Evolutionary conservation across 2,329 filamentous ascomycete genomes (phyloP).

Genomic region (Geosmithia flava): DNA sequence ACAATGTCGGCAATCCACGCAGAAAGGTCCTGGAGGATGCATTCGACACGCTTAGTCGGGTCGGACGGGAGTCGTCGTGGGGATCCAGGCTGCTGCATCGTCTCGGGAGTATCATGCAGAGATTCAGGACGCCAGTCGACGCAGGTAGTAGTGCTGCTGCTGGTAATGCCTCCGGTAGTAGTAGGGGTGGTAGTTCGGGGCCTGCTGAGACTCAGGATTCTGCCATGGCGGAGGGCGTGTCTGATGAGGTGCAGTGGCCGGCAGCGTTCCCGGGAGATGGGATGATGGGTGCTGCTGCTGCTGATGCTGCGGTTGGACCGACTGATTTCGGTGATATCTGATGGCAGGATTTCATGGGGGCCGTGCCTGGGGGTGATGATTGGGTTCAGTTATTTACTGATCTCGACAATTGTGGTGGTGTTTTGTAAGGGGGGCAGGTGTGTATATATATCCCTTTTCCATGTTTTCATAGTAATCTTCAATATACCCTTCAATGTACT

Average conservation of each 20-base stretch:
- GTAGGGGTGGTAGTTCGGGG: no score
- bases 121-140: neutral
- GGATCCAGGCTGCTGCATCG: neutral
- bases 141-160: no score
- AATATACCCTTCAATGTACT: no score
- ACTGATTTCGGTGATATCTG: neutral
- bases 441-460: no score
- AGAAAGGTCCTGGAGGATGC: neutral
- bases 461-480: no score
- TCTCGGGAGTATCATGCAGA: neutral
- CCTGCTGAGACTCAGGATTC: no score
- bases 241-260: no score
- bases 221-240: no score
- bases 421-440: no score
- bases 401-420: neutral
- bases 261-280: no score
- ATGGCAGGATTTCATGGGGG: neutral
- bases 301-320: neutral
- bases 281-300: no score
- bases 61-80: neutral
- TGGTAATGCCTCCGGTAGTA: no score
- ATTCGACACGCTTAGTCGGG: neutral
- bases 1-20: neutral
- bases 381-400: neutral
- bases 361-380: neutral